Base-by-base conservation (phyloP, 345 rosid species). In the Pelargonium nanum region DNA sequence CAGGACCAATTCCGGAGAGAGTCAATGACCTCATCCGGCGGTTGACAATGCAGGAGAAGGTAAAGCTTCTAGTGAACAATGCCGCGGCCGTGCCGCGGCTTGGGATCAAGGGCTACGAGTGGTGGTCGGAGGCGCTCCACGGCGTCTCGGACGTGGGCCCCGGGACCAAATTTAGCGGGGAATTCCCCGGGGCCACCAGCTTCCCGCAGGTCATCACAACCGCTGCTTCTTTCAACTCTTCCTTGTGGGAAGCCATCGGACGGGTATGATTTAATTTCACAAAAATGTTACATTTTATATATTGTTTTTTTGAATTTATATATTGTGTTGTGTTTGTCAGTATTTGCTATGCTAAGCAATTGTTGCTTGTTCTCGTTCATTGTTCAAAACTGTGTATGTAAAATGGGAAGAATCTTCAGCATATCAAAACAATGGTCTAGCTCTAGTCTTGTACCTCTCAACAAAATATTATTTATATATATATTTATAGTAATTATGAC, bases 91-190 rank as follows among this genome's bases (percentile, higher is more conserved):
- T 86, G 67, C 97, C 97, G 2, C 76, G 99, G 26, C 83, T 93
- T 6, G 97, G 96, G 24, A 79, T 93, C 54, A 87, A 77, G 23
- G 87, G 87, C 0, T 93, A 93, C 61, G 90, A 93, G 81, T 93
- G 99, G 99, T 93, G 99, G 99, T 84, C 94, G 0, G 99, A 89
- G 78, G 99, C 99, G 0, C 89, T 93, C 7, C 99, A 93, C 5
- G 99, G 99, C 0, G 84, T 93, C 32, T 81, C 99, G 21, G 72
- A 85, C 62, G 83, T 77, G 0, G 97, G 97, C 21, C 97, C 81
- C 0, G 97, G 97, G 1, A 40, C 81, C 22, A 84, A 68, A 75
- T 87, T 93, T 40, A 84, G 85, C 30, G 91, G 96, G 25, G 72
- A 74, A 23, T 82, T 87, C 60, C 87, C 83, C 0, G 82, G 75